These are phyloP conservation scores for Candida khao-thaluensis DNA, from an alignment of 805 yeast genomes.

Conservation along the genomic window DNA sequence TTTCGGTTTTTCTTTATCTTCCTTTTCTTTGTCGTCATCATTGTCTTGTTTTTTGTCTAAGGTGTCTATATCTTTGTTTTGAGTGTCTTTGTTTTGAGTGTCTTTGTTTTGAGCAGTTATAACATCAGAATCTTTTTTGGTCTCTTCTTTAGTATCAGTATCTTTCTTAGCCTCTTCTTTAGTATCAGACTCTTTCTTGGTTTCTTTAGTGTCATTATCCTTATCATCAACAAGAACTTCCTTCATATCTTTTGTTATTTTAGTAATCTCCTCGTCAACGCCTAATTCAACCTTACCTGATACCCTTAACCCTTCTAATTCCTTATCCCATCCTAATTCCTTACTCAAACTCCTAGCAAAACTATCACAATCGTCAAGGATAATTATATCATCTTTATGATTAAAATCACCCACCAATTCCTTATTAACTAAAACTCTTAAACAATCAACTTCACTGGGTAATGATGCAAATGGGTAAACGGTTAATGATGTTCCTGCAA, in stretches of 20 bases:
- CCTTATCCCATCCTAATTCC: constrained; percentile 63
- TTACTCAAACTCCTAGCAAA: constrained; percentile 54
- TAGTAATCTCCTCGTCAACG: constrained; percentile 15
- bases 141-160: too few relatives aligned
- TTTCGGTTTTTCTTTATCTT: constrained; percentile 9
- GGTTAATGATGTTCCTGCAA: constrained; percentile 89
- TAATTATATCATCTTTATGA: constrained; percentile 55
- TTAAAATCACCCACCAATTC: constrained; percentile 77
- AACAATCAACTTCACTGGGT: constrained; percentile 59
- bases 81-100: too few relatives aligned
- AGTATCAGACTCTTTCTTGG: background rate
- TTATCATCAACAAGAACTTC: constrained; percentile 3
- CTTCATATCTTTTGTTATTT: constrained; percentile 16
- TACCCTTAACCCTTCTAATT: constrained; percentile 43
- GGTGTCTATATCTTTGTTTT: too few relatives aligned
- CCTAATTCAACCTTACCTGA: constrained; percentile 15
- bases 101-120: too few relatives aligned
- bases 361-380: constrained; percentile 65
- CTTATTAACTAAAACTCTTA: constrained; percentile 68
- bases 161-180: too few relatives aligned
- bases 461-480: constrained; percentile 89
- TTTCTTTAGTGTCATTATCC: constrained; percentile 3
- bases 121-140: too few relatives aligned
- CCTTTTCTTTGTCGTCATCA: background rate
- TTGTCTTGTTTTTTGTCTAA: too few relatives aligned